Percentiles rank a stretch among this genome's conserved stretches.
Evolutionary conservation across 441 rosid genomes (phyloP).

Genomic region (Rhodomyrtus psidioides): DNA sequence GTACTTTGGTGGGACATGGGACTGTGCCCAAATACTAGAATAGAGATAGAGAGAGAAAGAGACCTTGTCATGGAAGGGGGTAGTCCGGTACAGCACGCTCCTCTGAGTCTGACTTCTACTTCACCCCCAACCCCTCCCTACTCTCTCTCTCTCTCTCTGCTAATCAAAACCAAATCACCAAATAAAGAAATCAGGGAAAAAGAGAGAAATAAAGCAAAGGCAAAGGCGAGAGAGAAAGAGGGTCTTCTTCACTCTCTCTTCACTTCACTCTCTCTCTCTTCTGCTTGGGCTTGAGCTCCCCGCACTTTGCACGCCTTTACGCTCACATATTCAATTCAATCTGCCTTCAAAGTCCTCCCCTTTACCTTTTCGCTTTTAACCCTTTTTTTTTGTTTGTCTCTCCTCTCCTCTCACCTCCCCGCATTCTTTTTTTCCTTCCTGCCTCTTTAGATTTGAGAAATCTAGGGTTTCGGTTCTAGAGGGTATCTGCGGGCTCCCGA

Average conservation of each 20-base stretch:
- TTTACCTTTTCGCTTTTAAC: background rate
- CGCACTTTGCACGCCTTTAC: background rate
- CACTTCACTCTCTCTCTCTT: constrained; percentile 17
- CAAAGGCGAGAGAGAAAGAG: background rate
- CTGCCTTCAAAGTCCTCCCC: background rate
- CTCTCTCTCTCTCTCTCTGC: background rate
- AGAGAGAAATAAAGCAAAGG: background rate
- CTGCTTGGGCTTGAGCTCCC: background rate
- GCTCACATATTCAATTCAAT: background rate
- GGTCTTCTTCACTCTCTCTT: constrained; percentile 22
- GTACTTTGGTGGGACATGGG: background rate
- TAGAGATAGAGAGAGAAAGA: background rate
- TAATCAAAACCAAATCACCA: background rate
- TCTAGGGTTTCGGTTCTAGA: background rate
- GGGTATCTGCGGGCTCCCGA: background rate
- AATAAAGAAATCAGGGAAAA: background rate
- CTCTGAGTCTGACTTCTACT: background rate
- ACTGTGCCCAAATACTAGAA: background rate
- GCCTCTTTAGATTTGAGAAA: constrained; percentile 3
- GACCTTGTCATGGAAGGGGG: constrained; percentile 9
- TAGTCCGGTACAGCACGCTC: background rate
- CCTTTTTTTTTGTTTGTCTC: background rate
- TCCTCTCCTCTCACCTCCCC: background rate
- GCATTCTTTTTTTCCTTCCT: background rate
- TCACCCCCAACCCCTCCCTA: background rate